A percentile compares a stretch with the other conserved stretches of the same genome.
phyloP scores from a whole-genome alignment of 106 monocot species.

The Platanthera guangdongensis region DNA sequence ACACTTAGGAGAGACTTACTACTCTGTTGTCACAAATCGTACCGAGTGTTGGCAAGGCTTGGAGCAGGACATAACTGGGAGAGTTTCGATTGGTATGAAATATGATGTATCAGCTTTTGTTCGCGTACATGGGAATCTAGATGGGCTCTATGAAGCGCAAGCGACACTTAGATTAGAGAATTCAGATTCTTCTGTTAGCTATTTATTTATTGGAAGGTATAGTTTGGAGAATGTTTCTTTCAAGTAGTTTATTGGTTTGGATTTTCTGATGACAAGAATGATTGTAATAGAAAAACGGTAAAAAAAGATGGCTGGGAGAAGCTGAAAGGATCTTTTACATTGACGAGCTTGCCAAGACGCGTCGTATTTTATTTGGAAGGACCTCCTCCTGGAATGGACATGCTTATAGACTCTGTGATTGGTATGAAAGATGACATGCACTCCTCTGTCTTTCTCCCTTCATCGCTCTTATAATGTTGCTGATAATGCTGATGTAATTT shows the following conservation, averaged over 20 bases:
- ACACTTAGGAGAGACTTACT: constrained; percentile 29
- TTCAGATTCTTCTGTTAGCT: constrained; percentile 28
- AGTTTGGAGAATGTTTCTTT: constrained; percentile 4
- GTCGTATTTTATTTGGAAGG: constrained; percentile 62
- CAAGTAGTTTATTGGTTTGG: neutral
- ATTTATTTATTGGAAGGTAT: constrained; percentile 60
- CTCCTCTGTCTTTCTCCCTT: too few relatives aligned
- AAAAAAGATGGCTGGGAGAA: constrained; percentile 47
- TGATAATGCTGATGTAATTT: too few relatives aligned
- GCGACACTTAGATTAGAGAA: constrained; percentile 57
- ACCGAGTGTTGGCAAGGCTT: constrained; percentile 76
- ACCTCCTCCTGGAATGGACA: constrained; percentile 46
- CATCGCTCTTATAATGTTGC: too few relatives aligned
- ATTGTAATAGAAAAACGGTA: constrained; percentile 23
- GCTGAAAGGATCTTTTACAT: constrained; percentile 58
- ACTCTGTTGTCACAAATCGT: constrained; percentile 62
- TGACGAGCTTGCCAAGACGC: constrained; percentile 33
- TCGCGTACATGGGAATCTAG: constrained; percentile 42
- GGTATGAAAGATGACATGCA: too few relatives aligned
- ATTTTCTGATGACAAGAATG: constrained; percentile 5
- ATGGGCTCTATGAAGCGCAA: constrained; percentile 27
- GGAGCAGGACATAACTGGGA: constrained; percentile 75
- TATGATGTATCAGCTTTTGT: constrained; percentile 57
- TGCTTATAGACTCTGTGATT: constrained; percentile 48
- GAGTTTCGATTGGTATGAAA: constrained; percentile 25